Evolutionary conservation across 345 rosid species (phyloP), one percentile per base, ranked within the genome.

Genomic region (Pugionium cornutum): DNA sequence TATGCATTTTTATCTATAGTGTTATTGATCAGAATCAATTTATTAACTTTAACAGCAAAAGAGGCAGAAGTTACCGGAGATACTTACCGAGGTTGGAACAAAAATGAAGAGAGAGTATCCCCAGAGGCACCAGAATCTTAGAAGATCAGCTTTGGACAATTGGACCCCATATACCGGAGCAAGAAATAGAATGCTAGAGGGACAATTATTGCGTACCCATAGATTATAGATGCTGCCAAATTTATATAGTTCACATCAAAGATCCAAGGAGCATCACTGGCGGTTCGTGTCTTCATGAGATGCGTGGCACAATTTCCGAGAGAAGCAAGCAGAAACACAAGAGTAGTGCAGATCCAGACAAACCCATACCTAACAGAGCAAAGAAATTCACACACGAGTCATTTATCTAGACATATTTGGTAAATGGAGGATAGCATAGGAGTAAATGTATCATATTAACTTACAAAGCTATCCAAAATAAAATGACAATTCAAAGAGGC

Each of bases 121-220:
- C 99, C 99, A 88, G 83, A 94, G 73, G 84, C 97, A 86, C 96
- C 96, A 90, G 77, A 88, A 81, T 36, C 84, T 78, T 52, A 90
- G 50, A 51, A 94, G 92, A 82, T 83, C 88, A 69, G 91, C 86
- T 75, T 69, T 82, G 67, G n/a, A n/a, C n/a, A n/a, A n/a, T n/a
- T n/a, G n/a, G 91, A 83, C 68, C 90, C 96, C 82, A 90, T 78
- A 65, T 94, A 94, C 44, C 68, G 78, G 45, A 90, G 86, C 75
- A 85, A 60, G 83, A 90, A 94, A 76, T 86, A 90, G 70, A 84
- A 94, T 40, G 84, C 96, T 71, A 94, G 45, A 3, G 99, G 96
- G 53, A 88, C 91, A 71, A 83, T 62, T 67, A 88, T 79, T 45
- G 83, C 83, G 75, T 94, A 90, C 51, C 89, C 89, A 52, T 86